Evolutionary conservation across 495 filamentous ascomycete genomes (phyloP).

Genomic region (Penicillium parvum): DNA sequence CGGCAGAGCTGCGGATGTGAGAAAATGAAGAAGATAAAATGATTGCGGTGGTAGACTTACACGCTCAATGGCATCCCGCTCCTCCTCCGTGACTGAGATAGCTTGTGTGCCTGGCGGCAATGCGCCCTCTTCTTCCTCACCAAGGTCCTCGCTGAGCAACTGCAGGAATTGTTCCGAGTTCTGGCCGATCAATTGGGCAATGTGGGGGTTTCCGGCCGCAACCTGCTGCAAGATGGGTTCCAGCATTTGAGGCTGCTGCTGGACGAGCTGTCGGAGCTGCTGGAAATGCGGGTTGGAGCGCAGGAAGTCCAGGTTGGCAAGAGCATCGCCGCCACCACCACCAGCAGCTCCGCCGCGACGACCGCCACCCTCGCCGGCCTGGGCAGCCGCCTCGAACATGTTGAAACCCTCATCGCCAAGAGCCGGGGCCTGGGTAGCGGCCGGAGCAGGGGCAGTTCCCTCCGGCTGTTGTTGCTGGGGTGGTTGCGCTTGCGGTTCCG

Average conservation of each 20-base stretch:
- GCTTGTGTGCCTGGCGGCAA: constrained; percentile 85
- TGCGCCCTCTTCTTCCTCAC: constrained; percentile 59
- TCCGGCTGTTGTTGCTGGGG: constrained; percentile 28
- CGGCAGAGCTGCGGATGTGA: constrained; percentile 66
- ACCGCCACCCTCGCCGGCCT: constrained; percentile 57
- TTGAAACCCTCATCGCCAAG: constrained; percentile 71
- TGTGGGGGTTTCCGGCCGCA: constrained; percentile 89
- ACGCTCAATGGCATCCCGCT: constrained; percentile 93
- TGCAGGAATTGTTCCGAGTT: constrained; percentile 91
- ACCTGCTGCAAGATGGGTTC: constrained; percentile 97
- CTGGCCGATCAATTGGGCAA: constrained; percentile 82
- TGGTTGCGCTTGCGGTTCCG: constrained; percentile 67
- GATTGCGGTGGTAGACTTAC: constrained; percentile 46
- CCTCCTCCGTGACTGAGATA: constrained; percentile 90
- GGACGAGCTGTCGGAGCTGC: constrained; percentile 92
- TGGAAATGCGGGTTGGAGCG: constrained; percentile 96
- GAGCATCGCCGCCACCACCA: constrained; percentile 52
- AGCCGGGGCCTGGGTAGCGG: constrained; percentile 33
- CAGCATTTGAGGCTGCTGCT: constrained; percentile 96
- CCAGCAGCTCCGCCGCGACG: constrained; percentile 46
- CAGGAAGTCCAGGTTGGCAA: constrained; percentile 88
- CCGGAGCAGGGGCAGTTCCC: constrained; percentile 28
- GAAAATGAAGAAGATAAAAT: neutral
- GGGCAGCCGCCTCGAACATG: constrained; percentile 89
- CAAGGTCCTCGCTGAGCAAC: constrained; percentile 72